Evolutionary conservation across 2,329 filamentous ascomycete species (phyloP), one percentile per base, ranked within the genome.

Genomic region (Clonostachys rosea): DNA sequence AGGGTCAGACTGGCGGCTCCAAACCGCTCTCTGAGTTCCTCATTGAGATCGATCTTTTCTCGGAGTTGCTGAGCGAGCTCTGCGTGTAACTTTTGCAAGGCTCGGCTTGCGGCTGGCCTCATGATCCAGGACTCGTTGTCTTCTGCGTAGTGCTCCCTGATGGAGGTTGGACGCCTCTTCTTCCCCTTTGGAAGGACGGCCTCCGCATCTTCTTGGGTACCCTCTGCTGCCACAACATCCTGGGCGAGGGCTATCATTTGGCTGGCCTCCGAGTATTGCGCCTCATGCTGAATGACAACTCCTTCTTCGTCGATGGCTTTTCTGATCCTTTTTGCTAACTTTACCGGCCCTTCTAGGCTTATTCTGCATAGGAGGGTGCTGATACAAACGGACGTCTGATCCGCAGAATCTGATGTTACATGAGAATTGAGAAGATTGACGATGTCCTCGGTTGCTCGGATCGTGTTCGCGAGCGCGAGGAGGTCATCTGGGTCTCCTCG

Each of bases 401-500:
- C 17, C 17, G 34, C 20, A 10, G 17, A 17, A 34, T n/a, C 10
- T 4, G 41, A 13, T 13, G 11, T 24, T 40, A 13, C 11, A 17
- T 35, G n/a, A 7, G 33, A 10, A 17, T 44, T n/a, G 16, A 82
- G 69, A 30, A 81, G 64, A 30, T 62, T 57, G 2, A 79, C 71
- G 41, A 95, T 83, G 16, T 84, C 78, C 47, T 81, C 76, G 5
- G 89, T 91, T 6, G 87, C 84, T 45, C 79, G 68, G 50, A 97
- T 88, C 1, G 94, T 96, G 54, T 80, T 86, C 2, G 89, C 89
- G 13, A 99, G 74, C 44, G 83, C 87, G 40, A 97, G 73, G 36
- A 99, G 77, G 64, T 97, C 94, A 60, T 97, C 92, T 2, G 92
- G 79, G 58, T 95, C 88, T n/a, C 92, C 94, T 52, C 89, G 82